Evolutionary conservation across 208 protist species (phyloP).

Genomic region (Angomonas ambiguus): DNA sequence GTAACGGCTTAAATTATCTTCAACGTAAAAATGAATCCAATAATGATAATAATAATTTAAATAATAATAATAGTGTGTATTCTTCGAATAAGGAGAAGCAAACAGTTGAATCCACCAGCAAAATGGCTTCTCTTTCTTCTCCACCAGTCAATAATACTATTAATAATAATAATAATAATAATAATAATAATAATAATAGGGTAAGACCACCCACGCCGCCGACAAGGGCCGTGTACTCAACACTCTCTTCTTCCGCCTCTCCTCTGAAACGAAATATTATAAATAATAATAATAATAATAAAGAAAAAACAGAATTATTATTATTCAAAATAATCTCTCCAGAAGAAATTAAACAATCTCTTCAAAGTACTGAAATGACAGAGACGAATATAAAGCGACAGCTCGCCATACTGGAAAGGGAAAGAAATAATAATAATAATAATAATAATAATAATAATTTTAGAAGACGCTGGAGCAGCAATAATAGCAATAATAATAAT

Average conservation of each 20-base stretch:
- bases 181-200: neutral
- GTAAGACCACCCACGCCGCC: neutral
- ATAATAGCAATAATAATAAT: no score
- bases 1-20: neutral
- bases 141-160: neutral
- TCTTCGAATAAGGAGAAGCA: neutral
- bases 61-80: neutral
- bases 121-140: no score
- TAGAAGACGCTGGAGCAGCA: no score
- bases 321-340: neutral
- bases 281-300: conserved; percentile 1
- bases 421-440: neutral
- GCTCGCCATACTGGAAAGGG: neutral
- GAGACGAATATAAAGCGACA: neutral
- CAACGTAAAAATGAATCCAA: neutral
- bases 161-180: neutral
- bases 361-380: neutral
- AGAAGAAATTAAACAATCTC: neutral
- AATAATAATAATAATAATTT: neutral
- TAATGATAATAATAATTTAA: neutral
- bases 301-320: no score
- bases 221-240: neutral
- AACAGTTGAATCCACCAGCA: neutral
- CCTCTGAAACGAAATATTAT: neutral
- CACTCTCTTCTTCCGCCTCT: neutral